Conservation (phyloP, 192 early-diverging fungal genomes). For the Backusella liffmaniae region DNA sequence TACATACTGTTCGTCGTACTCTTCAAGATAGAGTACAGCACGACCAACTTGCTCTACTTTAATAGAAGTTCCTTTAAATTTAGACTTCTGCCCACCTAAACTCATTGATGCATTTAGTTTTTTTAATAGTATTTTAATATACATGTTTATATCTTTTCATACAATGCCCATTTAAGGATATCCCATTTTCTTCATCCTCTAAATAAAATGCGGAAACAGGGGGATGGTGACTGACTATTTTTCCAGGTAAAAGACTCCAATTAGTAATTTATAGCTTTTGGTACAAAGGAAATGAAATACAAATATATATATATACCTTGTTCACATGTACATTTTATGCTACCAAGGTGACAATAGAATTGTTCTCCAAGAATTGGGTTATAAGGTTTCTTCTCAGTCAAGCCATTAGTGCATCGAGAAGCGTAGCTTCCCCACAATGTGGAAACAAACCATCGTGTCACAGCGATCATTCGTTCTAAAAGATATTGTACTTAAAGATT, state of each 20-base stretch:
- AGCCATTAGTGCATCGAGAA: constrained; percentile 62
- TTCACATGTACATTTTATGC: constrained; percentile 57
- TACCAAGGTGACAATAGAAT: constrained; percentile 56
- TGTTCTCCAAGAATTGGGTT: constrained; percentile 61
- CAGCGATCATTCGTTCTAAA: constrained; percentile 67
- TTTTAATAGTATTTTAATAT: not conserved
- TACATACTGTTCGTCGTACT: constrained; percentile 56
- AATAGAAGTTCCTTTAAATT: constrained; percentile 64
- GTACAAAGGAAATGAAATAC: not conserved
- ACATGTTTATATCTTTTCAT: not conserved
- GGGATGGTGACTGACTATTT: constrained; percentile 66
- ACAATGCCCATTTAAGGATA: constrained; percentile 62
- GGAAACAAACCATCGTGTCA: constrained; percentile 80
- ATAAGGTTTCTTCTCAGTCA: constrained; percentile 78
- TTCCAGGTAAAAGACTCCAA: not conserved
- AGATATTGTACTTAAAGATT: not conserved
- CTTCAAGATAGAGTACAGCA: constrained; percentile 50
- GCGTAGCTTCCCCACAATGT: constrained; percentile 79
- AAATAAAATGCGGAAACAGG: constrained; percentile 69
- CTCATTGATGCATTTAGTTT: not conserved
- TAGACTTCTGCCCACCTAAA: constrained; percentile 53
- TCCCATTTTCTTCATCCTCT: constrained; percentile 58
- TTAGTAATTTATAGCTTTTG: not conserved
- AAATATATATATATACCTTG: constrained; percentile 35
- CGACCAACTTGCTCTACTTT: constrained; percentile 67